These are phyloP conservation scores for Chrysoporthe deuterocubensis DNA, from an alignment of 2,329 filamentous ascomycete species.

Conservation along the genomic window DNA sequence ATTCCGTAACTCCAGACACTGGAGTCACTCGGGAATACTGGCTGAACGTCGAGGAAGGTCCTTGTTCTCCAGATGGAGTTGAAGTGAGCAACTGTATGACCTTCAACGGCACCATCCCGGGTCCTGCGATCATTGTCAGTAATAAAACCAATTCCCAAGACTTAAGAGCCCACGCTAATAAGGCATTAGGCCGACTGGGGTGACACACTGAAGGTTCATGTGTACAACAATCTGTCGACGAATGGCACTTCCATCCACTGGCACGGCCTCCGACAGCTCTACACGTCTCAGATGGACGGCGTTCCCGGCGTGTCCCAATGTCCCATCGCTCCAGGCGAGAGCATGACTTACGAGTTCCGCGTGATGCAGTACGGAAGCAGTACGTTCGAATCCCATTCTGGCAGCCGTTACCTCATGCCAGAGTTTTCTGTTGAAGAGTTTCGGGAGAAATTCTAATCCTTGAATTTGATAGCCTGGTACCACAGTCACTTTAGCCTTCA, in stretches of 20 bases:
- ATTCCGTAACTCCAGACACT: slow-evolving; percentile 33
- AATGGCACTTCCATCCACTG: slow-evolving; percentile 40
- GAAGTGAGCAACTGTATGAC: slow-evolving; percentile 32
- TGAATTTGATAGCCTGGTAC: slow-evolving; percentile 38
- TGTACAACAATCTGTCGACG: slow-evolving; percentile 60
- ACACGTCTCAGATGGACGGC: slow-evolving; percentile 8
- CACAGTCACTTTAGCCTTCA: slow-evolving; percentile 55
- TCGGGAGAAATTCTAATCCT: slow-evolving; percentile 5
- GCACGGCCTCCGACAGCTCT: slow-evolving; percentile 15
- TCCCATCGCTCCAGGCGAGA: slow-evolving; percentile 41
- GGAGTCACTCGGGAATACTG: slow-evolving; percentile 33
- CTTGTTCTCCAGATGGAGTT: slow-evolving; percentile 33
- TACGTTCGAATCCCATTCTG: slow-evolving; percentile 28
- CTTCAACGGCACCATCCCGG: slow-evolving; percentile 40
- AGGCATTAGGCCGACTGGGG: slow-evolving; percentile 44
- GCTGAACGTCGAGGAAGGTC: slow-evolving; percentile 31
- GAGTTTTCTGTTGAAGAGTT: slow-evolving; percentile 11
- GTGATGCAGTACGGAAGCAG: slow-evolving; percentile 43
- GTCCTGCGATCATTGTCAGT: slow-evolving; percentile 35
- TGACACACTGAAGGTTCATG: slow-evolving; percentile 54
- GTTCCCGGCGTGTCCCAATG: slow-evolving; percentile 47
- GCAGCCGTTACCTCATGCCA: neutral
- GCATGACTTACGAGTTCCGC: slow-evolving; percentile 41
- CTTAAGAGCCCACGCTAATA: slow-evolving; percentile 14
- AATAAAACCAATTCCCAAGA: slow-evolving; percentile 5